Percentiles rank a stretch among this genome's conserved stretches.
phyloP scores from a whole-genome alignment of 371 early-diverging fungal species.

The Funneliformis caledonium region DNA sequence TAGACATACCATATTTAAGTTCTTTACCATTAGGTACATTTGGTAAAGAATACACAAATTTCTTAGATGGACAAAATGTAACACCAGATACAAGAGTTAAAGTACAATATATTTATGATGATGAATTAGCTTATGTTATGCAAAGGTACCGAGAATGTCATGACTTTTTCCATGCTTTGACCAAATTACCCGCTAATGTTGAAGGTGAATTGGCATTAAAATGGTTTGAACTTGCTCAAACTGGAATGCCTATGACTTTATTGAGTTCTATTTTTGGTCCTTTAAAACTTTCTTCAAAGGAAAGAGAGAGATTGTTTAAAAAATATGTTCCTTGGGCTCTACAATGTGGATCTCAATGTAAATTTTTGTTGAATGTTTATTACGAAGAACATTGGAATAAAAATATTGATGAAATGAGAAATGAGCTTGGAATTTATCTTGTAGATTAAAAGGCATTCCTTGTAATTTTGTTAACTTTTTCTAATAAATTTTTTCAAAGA shows the following conservation, averaged over 20 bases:
- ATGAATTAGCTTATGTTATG: slow-evolving; percentile 94
- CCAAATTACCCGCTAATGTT: slow-evolving; percentile 84
- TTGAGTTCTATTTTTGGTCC: slow-evolving; percentile 85
- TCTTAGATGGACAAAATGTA: slow-evolving; percentile 79
- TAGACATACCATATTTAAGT: slow-evolving; percentile 69
- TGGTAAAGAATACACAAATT: slow-evolving; percentile 83
- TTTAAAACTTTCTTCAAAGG: slow-evolving; percentile 61
- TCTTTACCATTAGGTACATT: slow-evolving; percentile 75
- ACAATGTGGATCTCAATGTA: slow-evolving; percentile 72
- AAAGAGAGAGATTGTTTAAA: slow-evolving; percentile 67
- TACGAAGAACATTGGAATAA: slow-evolving; percentile 84
- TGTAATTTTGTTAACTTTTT: not conserved
- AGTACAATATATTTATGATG: slow-evolving; percentile 86
- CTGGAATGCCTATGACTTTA: slow-evolving; percentile 88
- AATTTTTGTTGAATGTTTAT: slow-evolving; percentile 83
- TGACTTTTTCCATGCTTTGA: slow-evolving; percentile 92
- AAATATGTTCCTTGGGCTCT: slow-evolving; percentile 94
- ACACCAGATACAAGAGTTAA: slow-evolving; percentile 83
- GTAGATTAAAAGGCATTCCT: not conserved
- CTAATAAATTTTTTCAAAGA: not conserved
- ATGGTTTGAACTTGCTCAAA: slow-evolving; percentile 93
- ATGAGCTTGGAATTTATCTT: slow-evolving; percentile 63
- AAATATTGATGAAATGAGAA: slow-evolving; percentile 71
- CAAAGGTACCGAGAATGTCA: slow-evolving; percentile 91
- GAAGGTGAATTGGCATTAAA: slow-evolving; percentile 94